Evolutionary conservation across 768 basidiomycete genomes (phyloP), one percentile per base, ranked within the genome.

Genomic region (Leccinellum luteum): DNA sequence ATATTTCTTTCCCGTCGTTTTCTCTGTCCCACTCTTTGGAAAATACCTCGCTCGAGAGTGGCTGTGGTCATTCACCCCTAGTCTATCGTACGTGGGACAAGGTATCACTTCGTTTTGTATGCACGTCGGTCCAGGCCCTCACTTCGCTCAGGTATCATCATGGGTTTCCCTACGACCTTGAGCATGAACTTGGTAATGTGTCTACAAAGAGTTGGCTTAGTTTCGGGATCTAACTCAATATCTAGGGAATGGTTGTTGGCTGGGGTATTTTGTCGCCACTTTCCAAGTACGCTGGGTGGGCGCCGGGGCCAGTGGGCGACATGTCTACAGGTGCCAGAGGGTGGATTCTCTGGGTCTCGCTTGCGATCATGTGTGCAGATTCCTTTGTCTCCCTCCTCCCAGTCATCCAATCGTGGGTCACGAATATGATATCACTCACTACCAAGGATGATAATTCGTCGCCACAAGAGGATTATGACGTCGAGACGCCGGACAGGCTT

Each of bases 341-440:
- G 32, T 96, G 93, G 93, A 94, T 96, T 54, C 82, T 98, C n/a
- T 98, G 96, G 96, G 81, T 87, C 21, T 90, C 94, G 1, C 80
- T 98, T 34, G 95, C 94, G 4, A 90, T 96, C 66, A 98, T 98
- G 96, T 92, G 89, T 70, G 83, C 93, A 34, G 96, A 98, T 74
- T 89, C 88, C 52, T 71, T 98, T 58, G 81, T 98, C 35, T 93
- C 92, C 10, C 84, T 98, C 27, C 63, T 92, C 17, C 92, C 94
- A 19, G 85, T 94, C 57, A 73, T 82, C 43, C 69, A 78, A 52
- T 86, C 87, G 55, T 84, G 82, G 54, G 49, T 81, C 25, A 58
- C 62, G 54, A 71, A 66, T 72, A 76, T 66, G 54, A 65, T 66
- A 28, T 75, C 50, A 58, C 66, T 55, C 61, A 60, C 58, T 64